phyloP scores from a whole-genome alignment of 2,329 filamentous ascomycete genomes.

The Calonectria leucothoes region DNA sequence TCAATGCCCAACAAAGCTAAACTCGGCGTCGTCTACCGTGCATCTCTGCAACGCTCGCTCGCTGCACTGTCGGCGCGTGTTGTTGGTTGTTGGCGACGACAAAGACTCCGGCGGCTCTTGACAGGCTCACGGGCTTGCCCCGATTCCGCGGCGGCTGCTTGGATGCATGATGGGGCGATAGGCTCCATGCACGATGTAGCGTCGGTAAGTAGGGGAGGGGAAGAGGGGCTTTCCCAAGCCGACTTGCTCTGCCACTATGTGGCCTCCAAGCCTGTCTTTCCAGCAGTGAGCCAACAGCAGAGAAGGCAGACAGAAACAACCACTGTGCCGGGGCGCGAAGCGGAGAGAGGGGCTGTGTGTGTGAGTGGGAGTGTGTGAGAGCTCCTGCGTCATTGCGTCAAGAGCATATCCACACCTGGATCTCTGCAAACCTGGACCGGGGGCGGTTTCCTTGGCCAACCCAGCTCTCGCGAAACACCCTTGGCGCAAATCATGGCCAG shows the following conservation, averaged over 20 bases:
- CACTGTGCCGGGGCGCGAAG: constrained; percentile 8
- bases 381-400: constrained; percentile 45
- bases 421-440: constrained; percentile 3
- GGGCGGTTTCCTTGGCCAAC: constrained; percentile 1
- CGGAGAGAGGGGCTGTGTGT: constrained; percentile 6
- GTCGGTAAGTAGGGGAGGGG: constrained; percentile 8
- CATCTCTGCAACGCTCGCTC: background rate
- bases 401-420: constrained; percentile 31
- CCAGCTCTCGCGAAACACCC: constrained; percentile 1
- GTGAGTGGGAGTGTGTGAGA: constrained; percentile 33
- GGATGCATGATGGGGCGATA: constrained; percentile 24
- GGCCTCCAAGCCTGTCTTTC: constrained; percentile 7
- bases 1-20: constrained; percentile 34
- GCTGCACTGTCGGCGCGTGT: background rate
- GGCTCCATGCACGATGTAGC: constrained; percentile 25
- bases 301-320: background rate
- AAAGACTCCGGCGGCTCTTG: constrained; percentile 2
- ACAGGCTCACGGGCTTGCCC: constrained; percentile 5
- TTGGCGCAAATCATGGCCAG: background rate
- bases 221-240: constrained; percentile 16
- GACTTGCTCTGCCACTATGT: constrained; percentile 34
- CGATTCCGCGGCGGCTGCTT: background rate
- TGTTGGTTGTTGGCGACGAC: background rate
- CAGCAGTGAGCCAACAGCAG: constrained; percentile 24
- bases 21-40: background rate